Conservation (phyloP, 108 stramenopile genomes). For the Fistulifera solaris region DNA sequence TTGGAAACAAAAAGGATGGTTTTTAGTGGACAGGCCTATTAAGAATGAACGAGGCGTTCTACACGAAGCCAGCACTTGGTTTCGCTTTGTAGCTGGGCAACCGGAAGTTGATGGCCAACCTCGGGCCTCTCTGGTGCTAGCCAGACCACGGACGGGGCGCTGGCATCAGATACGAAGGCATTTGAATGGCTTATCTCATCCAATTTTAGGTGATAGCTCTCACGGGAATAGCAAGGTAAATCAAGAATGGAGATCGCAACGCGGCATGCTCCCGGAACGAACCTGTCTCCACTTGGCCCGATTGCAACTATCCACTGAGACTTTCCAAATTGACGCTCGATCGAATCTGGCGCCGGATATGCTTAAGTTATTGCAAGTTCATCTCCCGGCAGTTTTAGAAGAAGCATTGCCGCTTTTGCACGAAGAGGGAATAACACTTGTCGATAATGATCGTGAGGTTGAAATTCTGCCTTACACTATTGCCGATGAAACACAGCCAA, state of each 20-base stretch:
- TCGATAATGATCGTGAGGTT: too few species aligned
- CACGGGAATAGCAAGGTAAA: constrained; percentile 64
- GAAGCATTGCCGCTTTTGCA: constrained; percentile 34
- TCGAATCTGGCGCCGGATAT: constrained; percentile 59
- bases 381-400: constrained; percentile 57
- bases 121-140: constrained; percentile 59
- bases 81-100: constrained; percentile 69
- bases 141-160: constrained; percentile 63
- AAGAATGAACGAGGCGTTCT: constrained; percentile 54
- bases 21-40: constrained; percentile 55
- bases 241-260: constrained; percentile 49
- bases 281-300: constrained; percentile 58
- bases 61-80: constrained; percentile 61
- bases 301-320: constrained; percentile 33
- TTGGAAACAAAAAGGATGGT: constrained; percentile 62
- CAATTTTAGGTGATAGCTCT: constrained; percentile 73
- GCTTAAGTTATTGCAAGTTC: constrained; percentile 40
- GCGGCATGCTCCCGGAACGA: constrained; percentile 57
- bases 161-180: constrained; percentile 88
- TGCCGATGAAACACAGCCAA: too few species aligned
- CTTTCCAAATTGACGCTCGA: constrained; percentile 45
- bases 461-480: too few species aligned
- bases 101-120: constrained; percentile 24
- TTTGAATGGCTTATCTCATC: constrained; percentile 73
- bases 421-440: constrained; percentile 51